A percentile compares a stretch with the other conserved stretches of the same genome.
phyloP scores from a whole-genome alignment of 352 stramenopile genomes.

The Phytophthora pini region DNA sequence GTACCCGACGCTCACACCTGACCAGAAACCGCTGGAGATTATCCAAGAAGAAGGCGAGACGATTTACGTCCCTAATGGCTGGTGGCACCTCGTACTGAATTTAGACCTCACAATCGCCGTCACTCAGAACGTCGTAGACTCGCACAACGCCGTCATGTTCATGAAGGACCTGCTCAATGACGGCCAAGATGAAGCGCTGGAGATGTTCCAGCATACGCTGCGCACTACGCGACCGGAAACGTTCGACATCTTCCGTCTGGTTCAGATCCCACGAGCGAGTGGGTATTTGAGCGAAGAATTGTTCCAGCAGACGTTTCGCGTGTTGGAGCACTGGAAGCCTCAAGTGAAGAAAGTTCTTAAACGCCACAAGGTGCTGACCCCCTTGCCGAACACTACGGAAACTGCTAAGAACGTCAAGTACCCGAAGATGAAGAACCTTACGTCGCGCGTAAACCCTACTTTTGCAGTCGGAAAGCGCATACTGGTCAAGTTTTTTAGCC shows the following conservation, averaged over 20 bases:
- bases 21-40: slow-evolving; percentile 81
- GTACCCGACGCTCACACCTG: slow-evolving; percentile 76
- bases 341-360: slow-evolving; percentile 62
- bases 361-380: slow-evolving; percentile 46
- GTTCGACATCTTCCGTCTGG: slow-evolving; percentile 71
- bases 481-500: slow-evolving; percentile 86
- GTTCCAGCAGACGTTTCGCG: slow-evolving; percentile 66
- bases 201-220: slow-evolving; percentile 60
- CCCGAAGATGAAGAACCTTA: slow-evolving; percentile 64
- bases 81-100: slow-evolving; percentile 98
- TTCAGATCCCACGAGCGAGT: slow-evolving; percentile 60
- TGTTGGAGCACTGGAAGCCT: slow-evolving; percentile 65
- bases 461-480: slow-evolving; percentile 68
- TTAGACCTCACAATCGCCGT: slow-evolving; percentile 94
- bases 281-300: slow-evolving; percentile 70
- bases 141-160: slow-evolving; percentile 82
- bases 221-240: slow-evolving; percentile 54
- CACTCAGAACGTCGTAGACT: slow-evolving; percentile 96
- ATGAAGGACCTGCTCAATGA: slow-evolving; percentile 74
- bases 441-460: slow-evolving; percentile 79
- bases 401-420: slow-evolving; percentile 23
- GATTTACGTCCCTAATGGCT: slow-evolving; percentile 97
- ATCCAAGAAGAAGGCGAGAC: slow-evolving; percentile 95
- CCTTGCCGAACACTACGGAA: slow-evolving; percentile 17
- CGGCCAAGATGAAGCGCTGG: slow-evolving; percentile 64